Evolutionary conservation across 306 rosid genomes (phyloP).

Genomic region (Albizia julibrissin): DNA sequence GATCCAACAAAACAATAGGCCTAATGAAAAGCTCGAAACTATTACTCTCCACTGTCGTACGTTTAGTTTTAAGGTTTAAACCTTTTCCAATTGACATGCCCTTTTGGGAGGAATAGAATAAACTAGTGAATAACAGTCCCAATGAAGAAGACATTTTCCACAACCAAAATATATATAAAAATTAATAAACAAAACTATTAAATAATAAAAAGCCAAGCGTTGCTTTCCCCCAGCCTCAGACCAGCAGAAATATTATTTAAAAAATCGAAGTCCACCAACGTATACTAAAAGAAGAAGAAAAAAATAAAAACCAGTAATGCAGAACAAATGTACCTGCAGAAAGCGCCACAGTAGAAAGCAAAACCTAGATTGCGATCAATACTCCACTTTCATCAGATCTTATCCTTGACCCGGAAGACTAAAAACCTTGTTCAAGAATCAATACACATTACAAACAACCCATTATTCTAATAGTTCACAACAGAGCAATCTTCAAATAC

Average conservation of each 20-base stretch:
- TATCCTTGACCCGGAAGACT: slow-evolving; percentile 35
- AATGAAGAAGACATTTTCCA: slow-evolving; percentile 40
- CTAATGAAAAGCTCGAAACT: slow-evolving; percentile 6
- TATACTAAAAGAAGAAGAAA: slow-evolving; percentile 9
- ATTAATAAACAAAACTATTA: not conserved
- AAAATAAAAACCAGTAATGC: slow-evolving; percentile 31
- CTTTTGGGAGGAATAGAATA: not conserved
- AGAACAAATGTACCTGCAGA: slow-evolving; percentile 44
- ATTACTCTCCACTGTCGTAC: not conserved
- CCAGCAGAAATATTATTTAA: slow-evolving; percentile 34
- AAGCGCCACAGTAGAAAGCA: slow-evolving; percentile 27
- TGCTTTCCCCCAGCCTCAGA: not conserved
- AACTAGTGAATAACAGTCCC: slow-evolving; percentile 35
- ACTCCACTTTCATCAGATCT: slow-evolving; percentile 52
- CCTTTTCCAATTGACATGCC: not conserved
- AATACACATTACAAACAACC: slow-evolving; percentile 39
- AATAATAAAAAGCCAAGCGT: slow-evolving; percentile 18
- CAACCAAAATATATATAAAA: slow-evolving; percentile 19
- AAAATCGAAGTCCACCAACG: slow-evolving; percentile 33
- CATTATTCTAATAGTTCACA: slow-evolving; percentile 28
- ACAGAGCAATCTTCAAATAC: not conserved
- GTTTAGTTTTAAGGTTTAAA: not conserved
- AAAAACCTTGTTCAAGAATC: not conserved
- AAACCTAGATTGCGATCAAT: slow-evolving; percentile 49
- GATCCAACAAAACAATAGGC: slow-evolving; percentile 34